phyloP scores from a whole-genome alignment of 768 basidiomycete genomes.

The Crepidotus variabilis region DNA sequence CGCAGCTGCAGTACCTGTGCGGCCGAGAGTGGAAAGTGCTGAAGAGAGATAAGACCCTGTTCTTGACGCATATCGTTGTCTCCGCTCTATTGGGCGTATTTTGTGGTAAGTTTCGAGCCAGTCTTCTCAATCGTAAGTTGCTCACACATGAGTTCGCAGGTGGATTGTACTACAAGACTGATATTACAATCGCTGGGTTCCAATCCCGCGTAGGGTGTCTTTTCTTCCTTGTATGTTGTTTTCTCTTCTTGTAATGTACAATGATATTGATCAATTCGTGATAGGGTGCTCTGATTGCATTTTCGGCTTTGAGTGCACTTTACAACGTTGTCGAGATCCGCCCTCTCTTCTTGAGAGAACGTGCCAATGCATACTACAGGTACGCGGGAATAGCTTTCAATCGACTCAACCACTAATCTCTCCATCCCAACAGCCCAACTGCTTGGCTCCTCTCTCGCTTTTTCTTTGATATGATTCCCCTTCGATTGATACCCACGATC shows the following conservation, averaged over 20 bases:
- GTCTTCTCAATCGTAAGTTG: background rate
- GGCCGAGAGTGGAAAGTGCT: conserved; percentile 86
- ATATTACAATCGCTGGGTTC: conserved; percentile 84
- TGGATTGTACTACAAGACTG: conserved; percentile 83
- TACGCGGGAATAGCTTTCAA: conserved; percentile 18
- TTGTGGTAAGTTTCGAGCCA: conserved; percentile 53
- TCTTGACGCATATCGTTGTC: conserved; percentile 73
- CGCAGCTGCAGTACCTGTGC: conserved; percentile 79
- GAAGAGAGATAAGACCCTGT: conserved; percentile 75
- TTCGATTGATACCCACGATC: conserved; percentile 87
- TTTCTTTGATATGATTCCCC: conserved; percentile 84
- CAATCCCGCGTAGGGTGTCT: conserved; percentile 91
- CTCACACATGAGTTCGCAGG: conserved; percentile 35
- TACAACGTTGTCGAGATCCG: conserved; percentile 85
- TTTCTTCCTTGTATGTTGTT: conserved; percentile 75
- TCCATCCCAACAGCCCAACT: conserved; percentile 53
- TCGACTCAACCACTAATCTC: background rate
- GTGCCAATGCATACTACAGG: conserved; percentile 86
- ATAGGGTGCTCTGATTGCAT: conserved; percentile 86
- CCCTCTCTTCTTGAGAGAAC: conserved; percentile 85
- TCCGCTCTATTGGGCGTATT: conserved; percentile 79
- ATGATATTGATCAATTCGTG: conserved; percentile 7
- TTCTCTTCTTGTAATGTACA: background rate
- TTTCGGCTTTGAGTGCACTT: conserved; percentile 85
- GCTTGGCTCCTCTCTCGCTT: conserved; percentile 90